Evolutionary conservation across 148 eudicot species (phyloP).

Genomic region (Nepenthes mirabilis): DNA sequence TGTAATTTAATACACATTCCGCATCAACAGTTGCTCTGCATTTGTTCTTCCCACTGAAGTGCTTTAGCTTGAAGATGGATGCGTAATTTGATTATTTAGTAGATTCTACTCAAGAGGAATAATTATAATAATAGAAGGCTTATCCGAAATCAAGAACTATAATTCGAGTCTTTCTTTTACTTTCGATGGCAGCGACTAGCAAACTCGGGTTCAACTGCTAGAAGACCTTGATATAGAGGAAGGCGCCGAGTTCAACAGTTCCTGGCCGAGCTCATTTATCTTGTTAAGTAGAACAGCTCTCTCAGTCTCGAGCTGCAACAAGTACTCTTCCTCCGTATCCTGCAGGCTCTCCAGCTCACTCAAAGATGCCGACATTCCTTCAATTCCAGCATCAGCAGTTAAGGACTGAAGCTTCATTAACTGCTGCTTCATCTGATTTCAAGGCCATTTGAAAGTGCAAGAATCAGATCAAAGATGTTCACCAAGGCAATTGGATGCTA

Average conservation of each 20-base stretch:
- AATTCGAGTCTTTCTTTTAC: too few relatives aligned
- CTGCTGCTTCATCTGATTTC: conserved; percentile 58
- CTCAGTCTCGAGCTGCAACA: conserved; percentile 83
- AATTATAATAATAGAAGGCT: too few relatives aligned
- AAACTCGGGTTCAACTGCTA: too few relatives aligned
- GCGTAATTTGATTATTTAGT: too few relatives aligned
- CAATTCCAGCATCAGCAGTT: conserved; percentile 38
- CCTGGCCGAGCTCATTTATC: conserved; percentile 79
- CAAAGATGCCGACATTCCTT: conserved; percentile 33
- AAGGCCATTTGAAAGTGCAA: conserved; percentile 3
- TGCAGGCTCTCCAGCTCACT: conserved; percentile 74
- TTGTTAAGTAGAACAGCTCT: conserved; percentile 62
- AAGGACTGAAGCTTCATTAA: conserved; percentile 43
- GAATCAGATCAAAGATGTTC: background rate
- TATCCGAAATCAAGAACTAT: too few relatives aligned
- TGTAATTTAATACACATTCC: too few relatives aligned
- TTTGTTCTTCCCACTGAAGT: too few relatives aligned
- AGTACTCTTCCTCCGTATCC: conserved; percentile 59
- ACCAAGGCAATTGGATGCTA: too few relatives aligned
- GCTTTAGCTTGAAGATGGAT: too few relatives aligned
- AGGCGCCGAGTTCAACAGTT: conserved; percentile 43
- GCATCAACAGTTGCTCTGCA: too few relatives aligned
- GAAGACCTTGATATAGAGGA: conserved; percentile 27
- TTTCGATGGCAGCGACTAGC: too few relatives aligned
- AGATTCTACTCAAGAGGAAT: too few relatives aligned